Conservation (phyloP, 1,284 basidiomycete genomes). For the Gymnopus androsaceus region DNA sequence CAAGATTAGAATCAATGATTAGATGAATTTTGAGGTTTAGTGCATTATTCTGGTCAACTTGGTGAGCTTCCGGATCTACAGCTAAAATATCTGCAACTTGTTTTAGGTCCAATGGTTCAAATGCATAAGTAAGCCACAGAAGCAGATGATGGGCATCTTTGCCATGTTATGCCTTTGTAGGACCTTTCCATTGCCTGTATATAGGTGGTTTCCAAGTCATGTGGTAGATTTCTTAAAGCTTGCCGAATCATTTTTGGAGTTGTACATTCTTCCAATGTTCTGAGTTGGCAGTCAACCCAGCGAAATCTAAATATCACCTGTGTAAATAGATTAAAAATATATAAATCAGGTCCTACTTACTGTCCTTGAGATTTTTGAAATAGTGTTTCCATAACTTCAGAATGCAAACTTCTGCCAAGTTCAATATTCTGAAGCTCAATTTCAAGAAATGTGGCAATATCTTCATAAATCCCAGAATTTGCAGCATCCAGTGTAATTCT, state of each 20-base stretch:
- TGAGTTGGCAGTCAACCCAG: neutral
- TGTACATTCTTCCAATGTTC: neutral
- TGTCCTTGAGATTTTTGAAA: neutral
- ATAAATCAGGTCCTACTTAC: neutral
- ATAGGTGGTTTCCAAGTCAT: neutral
- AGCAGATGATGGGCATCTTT: neutral
- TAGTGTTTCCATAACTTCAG: neutral
- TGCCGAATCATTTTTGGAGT: too few species aligned
- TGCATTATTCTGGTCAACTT: too few species aligned
- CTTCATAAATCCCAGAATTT: neutral
- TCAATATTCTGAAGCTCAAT: neutral
- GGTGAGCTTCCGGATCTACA: neutral
- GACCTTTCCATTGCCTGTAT: neutral
- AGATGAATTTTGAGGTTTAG: too few species aligned
- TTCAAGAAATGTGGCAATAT: neutral
- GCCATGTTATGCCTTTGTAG: neutral
- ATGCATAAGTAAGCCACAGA: neutral
- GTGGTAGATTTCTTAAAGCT: neutral
- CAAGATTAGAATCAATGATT: too few species aligned
- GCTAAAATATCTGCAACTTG: neutral
- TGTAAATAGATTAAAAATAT: too few species aligned
- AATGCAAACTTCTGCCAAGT: neutral
- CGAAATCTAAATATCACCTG: neutral
- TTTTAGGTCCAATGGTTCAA: neutral
- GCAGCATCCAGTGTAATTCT: neutral